phyloP scores from a whole-genome alignment of 164 flowering plant species.

The Vitis amurensis region DNA sequence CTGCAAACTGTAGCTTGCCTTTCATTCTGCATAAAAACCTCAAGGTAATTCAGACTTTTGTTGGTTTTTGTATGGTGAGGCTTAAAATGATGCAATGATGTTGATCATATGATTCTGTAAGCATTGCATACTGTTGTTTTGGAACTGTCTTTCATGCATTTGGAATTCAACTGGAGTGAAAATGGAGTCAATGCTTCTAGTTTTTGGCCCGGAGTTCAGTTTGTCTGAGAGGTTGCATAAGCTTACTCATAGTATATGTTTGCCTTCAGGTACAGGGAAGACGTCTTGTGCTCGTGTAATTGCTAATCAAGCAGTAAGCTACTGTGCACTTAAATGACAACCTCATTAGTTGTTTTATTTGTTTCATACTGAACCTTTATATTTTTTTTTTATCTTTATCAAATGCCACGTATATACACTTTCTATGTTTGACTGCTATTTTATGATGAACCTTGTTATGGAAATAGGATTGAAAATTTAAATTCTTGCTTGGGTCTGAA shows the following conservation, averaged over 20 bases:
- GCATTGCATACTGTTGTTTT: too few relatives aligned
- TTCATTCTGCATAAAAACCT: background rate
- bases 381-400: background rate
- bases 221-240: background rate
- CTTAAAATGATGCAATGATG: too few relatives aligned
- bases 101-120: too few relatives aligned
- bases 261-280: slow-evolving; percentile 85
- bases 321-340: background rate
- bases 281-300: slow-evolving; percentile 98
- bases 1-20: background rate
- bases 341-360: background rate
- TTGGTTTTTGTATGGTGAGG: background rate
- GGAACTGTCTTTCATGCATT: too few relatives aligned
- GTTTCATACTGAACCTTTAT: background rate
- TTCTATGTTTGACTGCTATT: too few relatives aligned
- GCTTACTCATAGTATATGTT: slow-evolving; percentile 9
- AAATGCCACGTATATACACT: too few relatives aligned
- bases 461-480: too few relatives aligned
- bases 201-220: background rate
- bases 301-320: slow-evolving; percentile 84
- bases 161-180: too few relatives aligned
- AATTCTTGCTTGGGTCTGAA: too few relatives aligned
- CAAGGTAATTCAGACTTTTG: background rate
- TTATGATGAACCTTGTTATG: too few relatives aligned
- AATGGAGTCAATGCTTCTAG: background rate